A percentile compares a stretch with the other conserved stretches of the same genome.
phyloP scores from a whole-genome alignment of 73 alveolate species.

The Paramecium biaurelia region DNA sequence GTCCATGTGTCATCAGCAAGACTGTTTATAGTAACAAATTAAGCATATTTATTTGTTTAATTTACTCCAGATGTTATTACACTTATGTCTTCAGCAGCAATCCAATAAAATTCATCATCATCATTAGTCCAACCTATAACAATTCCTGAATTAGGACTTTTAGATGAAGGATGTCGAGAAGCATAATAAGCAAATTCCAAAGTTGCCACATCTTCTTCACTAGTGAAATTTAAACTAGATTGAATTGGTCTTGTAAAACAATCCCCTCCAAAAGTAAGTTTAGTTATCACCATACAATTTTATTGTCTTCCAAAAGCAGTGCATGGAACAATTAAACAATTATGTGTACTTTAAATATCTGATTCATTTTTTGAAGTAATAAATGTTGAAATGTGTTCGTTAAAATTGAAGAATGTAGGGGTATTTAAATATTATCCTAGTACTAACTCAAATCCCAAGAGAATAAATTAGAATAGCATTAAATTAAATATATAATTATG shows the following conservation, averaged over 20 bases:
- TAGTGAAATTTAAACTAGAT: neutral
- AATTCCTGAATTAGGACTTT: neutral
- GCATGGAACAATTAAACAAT: slow-evolving; percentile 29
- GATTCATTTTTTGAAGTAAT: slow-evolving; percentile 17
- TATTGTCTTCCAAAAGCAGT: neutral
- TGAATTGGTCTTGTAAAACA: neutral
- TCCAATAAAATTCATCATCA: neutral
- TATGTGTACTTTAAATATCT: neutral
- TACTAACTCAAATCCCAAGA: neutral
- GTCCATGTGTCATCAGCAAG: neutral
- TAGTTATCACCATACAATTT: neutral
- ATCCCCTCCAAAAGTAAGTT: slow-evolving; percentile 21
- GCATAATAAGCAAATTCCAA: neutral
- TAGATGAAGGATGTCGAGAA: neutral
- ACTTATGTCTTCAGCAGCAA: neutral
- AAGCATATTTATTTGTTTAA: neutral
- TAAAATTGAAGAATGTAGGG: neutral
- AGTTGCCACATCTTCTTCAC: neutral
- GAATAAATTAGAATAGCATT: neutral
- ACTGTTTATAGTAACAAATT: neutral
- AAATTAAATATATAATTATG: neutral
- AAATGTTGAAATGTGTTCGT: neutral
- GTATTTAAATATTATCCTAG: neutral
- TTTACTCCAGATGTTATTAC: neutral
- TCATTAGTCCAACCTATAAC: slow-evolving; percentile 14